Evolutionary conservation across 2,329 filamentous ascomycete species (phyloP), one percentile per base, ranked within the genome.

Genomic region (Pyrenochaeta sp.): DNA sequence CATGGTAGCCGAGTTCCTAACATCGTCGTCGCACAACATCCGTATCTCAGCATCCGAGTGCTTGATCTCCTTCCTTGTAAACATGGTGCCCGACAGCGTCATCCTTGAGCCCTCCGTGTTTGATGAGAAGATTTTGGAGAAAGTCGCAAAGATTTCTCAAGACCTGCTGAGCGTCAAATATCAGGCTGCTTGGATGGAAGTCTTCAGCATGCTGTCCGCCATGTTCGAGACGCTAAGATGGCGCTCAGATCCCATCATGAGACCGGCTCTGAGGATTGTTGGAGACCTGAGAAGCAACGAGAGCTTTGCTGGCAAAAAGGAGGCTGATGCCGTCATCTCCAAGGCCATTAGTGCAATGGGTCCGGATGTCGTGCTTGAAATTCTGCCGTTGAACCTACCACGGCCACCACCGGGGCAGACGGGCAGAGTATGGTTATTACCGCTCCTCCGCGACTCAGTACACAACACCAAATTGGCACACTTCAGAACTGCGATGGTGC

Each of bases 41-140:
- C 87, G 95, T 54, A 86, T 97, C 29, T 98, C 95, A 2, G 92
- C 95, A 3, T 96, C 95, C 0, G 94, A 99, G 75, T 97, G 95
- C 73, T 79, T 99, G 55, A 90, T 97, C 50, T 97, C 94, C 0
- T 95, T 99, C 73, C 83, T 97, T 70, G 90, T 87, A 61, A 97
- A 95, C 73, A 96, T 95, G 69, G 83, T 99, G 27, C 95, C 95
- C 1, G 83, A 89, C 45, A 87, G 86, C 63, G 90, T 93, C 40
- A 87, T 99, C 31, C 77, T 96, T 6, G 91, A 97, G 61, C 92
- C 93, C 20, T 96, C 93, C 1, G 85, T 97, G 41, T 96, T 91
- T 73, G 94, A 98, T 64, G 93, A 98, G 75, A 97, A 96, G 78
- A 84, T 88, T 0, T 77, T 98, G 9, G 90, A 92, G 70, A 94